Percentiles rank a stretch among this genome's conserved stretches.
Evolutionary conservation across 2,329 filamentous ascomycete species (phyloP).

Genomic region (Curvularia spicifera): DNA sequence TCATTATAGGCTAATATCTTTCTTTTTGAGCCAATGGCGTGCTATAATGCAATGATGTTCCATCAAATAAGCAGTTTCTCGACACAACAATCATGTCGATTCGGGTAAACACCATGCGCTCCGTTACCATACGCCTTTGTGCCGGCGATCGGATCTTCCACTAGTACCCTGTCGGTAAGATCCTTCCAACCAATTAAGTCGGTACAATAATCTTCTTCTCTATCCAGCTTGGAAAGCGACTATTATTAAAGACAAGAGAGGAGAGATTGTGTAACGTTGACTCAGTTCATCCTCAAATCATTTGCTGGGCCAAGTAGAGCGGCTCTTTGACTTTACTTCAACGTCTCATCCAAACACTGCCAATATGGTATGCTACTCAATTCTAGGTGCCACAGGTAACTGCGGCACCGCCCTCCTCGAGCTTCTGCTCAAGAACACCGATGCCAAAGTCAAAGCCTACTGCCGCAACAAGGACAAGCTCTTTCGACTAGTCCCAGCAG

Average conservation of each 20-base stretch:
- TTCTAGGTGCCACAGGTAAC: constrained; percentile 25
- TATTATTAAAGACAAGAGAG: background rate
- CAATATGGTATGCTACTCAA: constrained; percentile 9
- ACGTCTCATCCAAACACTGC: background rate
- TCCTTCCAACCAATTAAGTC: background rate
- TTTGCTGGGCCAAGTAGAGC: background rate
- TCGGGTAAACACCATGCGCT: background rate
- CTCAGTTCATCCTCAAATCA: background rate
- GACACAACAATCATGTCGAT: background rate
- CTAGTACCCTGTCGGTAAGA: background rate
- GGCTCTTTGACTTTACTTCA: background rate
- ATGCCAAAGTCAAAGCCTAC: constrained; percentile 19
- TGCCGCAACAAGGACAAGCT: constrained; percentile 24
- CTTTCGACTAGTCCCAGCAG: constrained; percentile 4
- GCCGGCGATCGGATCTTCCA: background rate
- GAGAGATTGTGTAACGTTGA: background rate
- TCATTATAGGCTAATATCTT: background rate
- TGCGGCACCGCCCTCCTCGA: constrained; percentile 18
- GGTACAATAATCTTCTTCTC: background rate
- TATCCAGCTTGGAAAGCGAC: background rate
- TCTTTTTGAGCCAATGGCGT: no score
- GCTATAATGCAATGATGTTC: background rate
- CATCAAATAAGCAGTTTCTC: no score
- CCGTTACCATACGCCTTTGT: background rate
- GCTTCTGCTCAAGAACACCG: constrained; percentile 9